Evolutionary conservation across 371 early-diverging fungal genomes (phyloP).

Genomic region (Lichtheimia ornata): DNA sequence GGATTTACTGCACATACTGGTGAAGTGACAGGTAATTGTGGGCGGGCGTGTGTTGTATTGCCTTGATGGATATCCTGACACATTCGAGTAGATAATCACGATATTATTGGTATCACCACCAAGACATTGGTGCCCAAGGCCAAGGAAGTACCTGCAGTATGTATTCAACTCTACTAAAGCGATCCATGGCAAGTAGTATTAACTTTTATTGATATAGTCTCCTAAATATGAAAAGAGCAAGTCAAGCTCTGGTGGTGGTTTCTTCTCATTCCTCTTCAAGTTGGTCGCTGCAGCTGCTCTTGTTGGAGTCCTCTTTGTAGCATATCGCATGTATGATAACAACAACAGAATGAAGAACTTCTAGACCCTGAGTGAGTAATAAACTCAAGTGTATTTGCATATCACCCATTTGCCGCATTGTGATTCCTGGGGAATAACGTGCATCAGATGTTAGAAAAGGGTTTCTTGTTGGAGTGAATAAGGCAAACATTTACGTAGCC

Average conservation of each 20-base stretch:
- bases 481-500: too few species aligned
- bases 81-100: slow-evolving; percentile 70
- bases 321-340: slow-evolving; percentile 62
- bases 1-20: slow-evolving; percentile 94
- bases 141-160: slow-evolving; percentile 29
- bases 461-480: too few species aligned
- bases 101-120: slow-evolving; percentile 70
- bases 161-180: neutral
- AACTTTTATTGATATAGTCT: neutral
- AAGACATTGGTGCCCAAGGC: slow-evolving; percentile 40
- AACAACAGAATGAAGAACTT: slow-evolving; percentile 71
- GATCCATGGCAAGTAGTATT: neutral
- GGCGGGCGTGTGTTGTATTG: too few species aligned
- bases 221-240: neutral
- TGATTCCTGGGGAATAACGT: too few species aligned
- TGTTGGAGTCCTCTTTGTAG: slow-evolving; percentile 56
- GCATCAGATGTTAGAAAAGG: too few species aligned
- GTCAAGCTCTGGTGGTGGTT: slow-evolving; percentile 31
- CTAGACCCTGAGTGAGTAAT: neutral
- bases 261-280: slow-evolving; percentile 57
- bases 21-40: slow-evolving; percentile 67
- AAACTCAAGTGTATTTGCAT: too few species aligned
- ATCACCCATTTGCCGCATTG: too few species aligned
- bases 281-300: slow-evolving; percentile 57
- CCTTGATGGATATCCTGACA: too few species aligned